Percentiles rank a stretch among this genome's conserved stretches.
These are phyloP conservation scores for Pseudogymnoascus sp. DNA, from an alignment of 2,329 filamentous ascomycete genomes.

Conservation along the genomic window DNA sequence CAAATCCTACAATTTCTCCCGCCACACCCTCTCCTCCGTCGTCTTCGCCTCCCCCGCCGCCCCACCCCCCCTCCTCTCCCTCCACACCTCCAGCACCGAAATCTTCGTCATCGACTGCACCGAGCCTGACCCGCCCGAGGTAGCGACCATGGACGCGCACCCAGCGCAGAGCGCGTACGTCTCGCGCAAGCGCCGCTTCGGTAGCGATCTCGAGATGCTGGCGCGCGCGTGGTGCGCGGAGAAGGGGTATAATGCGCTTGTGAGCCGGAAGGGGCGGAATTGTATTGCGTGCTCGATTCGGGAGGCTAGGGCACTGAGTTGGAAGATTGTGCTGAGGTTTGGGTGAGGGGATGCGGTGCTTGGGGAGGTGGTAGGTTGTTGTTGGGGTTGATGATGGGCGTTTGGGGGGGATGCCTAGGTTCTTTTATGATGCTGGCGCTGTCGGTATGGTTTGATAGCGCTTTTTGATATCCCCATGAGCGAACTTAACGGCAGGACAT, in stretches of 20 bases:
- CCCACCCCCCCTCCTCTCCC: constrained; percentile 19
- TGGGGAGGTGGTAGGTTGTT: background rate
- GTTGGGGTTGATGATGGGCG: background rate
- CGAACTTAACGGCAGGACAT: background rate
- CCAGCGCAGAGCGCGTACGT: background rate
- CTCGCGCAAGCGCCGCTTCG: constrained; percentile 20
- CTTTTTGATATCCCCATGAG: constrained; percentile 6
- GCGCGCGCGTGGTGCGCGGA: constrained; percentile 66
- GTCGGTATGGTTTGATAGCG: background rate
- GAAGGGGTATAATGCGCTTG: constrained; percentile 64
- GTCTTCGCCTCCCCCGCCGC: constrained; percentile 26
- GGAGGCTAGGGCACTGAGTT: constrained; percentile 63
- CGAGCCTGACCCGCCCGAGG: constrained; percentile 21
- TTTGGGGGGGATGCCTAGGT: background rate
- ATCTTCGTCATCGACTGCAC: constrained; percentile 59
- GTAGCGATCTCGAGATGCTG: constrained; percentile 61
- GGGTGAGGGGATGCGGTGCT: constrained; percentile 4
- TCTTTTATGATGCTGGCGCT: background rate
- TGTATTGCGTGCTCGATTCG: constrained; percentile 68
- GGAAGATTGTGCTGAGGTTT: constrained; percentile 42
- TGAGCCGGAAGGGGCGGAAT: constrained; percentile 58
- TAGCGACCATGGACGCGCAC: constrained; percentile 9
- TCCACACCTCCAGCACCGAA: constrained; percentile 25
- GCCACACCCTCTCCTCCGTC: constrained; percentile 51
- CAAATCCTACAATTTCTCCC: constrained; percentile 52